Evolutionary conservation across 225 moss, liverwort and hornwort genomes (phyloP).

Genomic region (Pleurozium schreberi): DNA sequence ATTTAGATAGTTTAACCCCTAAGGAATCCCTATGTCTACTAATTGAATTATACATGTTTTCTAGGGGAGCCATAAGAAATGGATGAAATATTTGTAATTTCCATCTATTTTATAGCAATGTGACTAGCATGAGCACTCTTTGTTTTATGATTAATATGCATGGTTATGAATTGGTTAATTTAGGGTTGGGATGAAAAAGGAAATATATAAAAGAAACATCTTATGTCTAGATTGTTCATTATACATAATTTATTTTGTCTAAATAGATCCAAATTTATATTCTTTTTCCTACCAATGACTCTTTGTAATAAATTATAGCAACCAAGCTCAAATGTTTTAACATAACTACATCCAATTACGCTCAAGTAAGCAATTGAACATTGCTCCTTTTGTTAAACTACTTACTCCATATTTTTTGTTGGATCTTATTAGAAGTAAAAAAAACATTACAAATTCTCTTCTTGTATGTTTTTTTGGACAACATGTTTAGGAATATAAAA

Average conservation of each 20-base stretch:
- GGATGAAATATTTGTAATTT: not conserved
- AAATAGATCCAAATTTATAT: not conserved
- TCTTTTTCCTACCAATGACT: not conserved
- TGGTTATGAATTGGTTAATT: not conserved
- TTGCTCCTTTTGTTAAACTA: accelerated
- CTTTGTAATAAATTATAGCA: not conserved
- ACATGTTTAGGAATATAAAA: not conserved
- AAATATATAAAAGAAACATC: not conserved
- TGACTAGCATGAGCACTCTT: accelerated
- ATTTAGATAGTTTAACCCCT: not conserved
- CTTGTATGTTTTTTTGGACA: not conserved
- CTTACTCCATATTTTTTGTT: not conserved
- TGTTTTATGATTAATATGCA: not conserved
- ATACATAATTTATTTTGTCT: not conserved
- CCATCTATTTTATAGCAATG: not conserved
- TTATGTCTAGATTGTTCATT: not conserved
- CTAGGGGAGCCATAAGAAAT: not conserved
- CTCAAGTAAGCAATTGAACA: not conserved
- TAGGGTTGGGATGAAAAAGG: accelerated
- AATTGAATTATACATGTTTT: accelerated
- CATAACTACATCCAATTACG: not conserved
- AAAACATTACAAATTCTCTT: not conserved
- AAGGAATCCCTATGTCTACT: not conserved
- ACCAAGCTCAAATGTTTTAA: not conserved
- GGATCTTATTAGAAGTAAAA: not conserved